These are phyloP conservation scores for Fusarium drepaniforme DNA, from an alignment of 2,329 filamentous ascomycete genomes.

Conservation along the genomic window DNA sequence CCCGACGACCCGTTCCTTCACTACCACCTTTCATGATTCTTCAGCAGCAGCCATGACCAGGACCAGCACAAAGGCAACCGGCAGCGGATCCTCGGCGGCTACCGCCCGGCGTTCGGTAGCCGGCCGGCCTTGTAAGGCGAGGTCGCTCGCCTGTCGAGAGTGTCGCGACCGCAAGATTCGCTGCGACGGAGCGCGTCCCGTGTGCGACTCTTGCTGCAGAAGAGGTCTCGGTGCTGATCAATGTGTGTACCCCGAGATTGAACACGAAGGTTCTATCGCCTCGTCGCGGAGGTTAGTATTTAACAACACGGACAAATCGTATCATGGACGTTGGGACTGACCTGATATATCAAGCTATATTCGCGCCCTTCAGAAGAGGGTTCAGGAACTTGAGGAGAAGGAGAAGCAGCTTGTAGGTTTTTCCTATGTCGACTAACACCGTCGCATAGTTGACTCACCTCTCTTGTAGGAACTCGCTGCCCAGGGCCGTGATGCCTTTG, in stretches of 20 bases:
- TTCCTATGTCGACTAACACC: slow-evolving; percentile 6
- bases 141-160: slow-evolving; percentile 44
- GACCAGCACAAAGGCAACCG: slow-evolving; percentile 18
- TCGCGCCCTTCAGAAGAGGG: slow-evolving; percentile 43
- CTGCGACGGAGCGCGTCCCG: slow-evolving; percentile 44
- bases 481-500: slow-evolving; percentile 27
- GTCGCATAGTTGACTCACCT: slow-evolving; percentile 8
- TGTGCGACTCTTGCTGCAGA: slow-evolving; percentile 43
- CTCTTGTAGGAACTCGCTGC: slow-evolving; percentile 28
- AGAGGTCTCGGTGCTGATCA: slow-evolving; percentile 40
- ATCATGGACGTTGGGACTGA: neutral
- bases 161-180: slow-evolving; percentile 47
- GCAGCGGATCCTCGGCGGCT: slow-evolving; percentile 36
- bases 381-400: slow-evolving; percentile 43
- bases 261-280: slow-evolving; percentile 45
- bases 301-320: neutral
- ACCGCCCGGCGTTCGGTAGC: slow-evolving; percentile 28
- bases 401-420: slow-evolving; percentile 42
- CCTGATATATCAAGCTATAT: slow-evolving; percentile 35
- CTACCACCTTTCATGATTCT: neutral
- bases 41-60: slow-evolving; percentile 4
- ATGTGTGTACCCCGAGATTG: slow-evolving; percentile 45
- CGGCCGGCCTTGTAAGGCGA: slow-evolving; percentile 43
- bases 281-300: slow-evolving; percentile 42
- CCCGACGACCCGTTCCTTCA: neutral